A percentile compares a stretch with the other conserved stretches of the same genome.
These are phyloP conservation scores for Lumnitzera racemosa DNA, from an alignment of 345 rosid genomes.

Conservation along the genomic window DNA sequence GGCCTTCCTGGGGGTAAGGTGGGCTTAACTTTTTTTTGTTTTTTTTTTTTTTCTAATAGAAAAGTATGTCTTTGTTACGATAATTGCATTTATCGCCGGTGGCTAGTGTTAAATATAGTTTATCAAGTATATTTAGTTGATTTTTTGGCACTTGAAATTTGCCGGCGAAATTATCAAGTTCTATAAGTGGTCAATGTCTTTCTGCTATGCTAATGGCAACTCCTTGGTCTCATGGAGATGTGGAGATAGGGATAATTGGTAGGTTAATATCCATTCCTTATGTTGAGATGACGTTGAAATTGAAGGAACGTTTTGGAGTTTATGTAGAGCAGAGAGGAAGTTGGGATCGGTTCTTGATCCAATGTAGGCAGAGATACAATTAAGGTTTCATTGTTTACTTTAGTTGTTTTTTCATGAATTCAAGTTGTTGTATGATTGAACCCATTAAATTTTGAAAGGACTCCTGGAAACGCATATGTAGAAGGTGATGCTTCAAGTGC, in stretches of 20 bases:
- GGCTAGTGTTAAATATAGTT: background rate
- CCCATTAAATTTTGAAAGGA: constrained; percentile 32
- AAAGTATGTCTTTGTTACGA: too few relatives aligned
- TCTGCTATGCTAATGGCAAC: constrained; percentile 97
- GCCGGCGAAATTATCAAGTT: constrained; percentile 93
- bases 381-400: constrained; percentile 17
- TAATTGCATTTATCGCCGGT: background rate
- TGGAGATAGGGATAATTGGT: constrained; percentile 84
- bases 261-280: constrained; percentile 87
- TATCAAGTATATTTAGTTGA: too few relatives aligned
- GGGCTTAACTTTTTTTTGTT: constrained; percentile 3
- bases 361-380: constrained; percentile 89
- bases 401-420: background rate
- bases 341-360: constrained; percentile 84
- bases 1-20: constrained; percentile 99
- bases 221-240: constrained; percentile 86
- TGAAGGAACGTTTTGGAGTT: constrained; percentile 91
- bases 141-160: constrained; percentile 5
- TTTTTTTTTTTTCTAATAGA: too few relatives aligned
- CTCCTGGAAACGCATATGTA: constrained; percentile 84
- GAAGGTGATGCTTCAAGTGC: constrained; percentile 99
- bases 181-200: constrained; percentile 90
- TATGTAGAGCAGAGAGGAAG: constrained; percentile 54
- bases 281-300: constrained; percentile 93
- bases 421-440: background rate